Conservation (phyloP, 257 asterid species). For the Ophiorrhiza pumila region DNA sequence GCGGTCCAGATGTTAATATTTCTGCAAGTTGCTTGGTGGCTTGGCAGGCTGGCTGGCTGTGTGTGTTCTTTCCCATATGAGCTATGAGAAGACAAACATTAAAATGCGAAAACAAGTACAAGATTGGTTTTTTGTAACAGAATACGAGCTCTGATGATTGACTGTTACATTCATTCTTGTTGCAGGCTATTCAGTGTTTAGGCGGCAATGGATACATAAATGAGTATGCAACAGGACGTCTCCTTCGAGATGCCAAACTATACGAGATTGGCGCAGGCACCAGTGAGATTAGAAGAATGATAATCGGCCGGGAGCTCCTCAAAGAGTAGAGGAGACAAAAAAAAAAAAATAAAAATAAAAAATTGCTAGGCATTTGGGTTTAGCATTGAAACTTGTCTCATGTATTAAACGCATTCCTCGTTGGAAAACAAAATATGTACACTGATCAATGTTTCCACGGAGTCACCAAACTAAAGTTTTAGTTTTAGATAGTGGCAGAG, state of each 20-base stretch:
- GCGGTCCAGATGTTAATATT: too few relatives aligned
- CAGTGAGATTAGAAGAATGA: conserved; percentile 85
- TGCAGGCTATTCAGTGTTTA: conserved; percentile 92
- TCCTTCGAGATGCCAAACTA: conserved; percentile 87
- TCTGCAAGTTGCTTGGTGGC: too few relatives aligned
- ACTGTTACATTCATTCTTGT: conserved; percentile 12
- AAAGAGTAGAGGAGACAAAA: conserved; percentile 67
- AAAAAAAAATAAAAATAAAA: too few relatives aligned
- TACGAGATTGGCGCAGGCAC: conserved; percentile 99
- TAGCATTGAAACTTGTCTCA: too few relatives aligned
- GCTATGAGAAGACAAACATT: neutral
- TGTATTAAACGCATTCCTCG: too few relatives aligned
- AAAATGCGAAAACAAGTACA: neutral
- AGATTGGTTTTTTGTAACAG: neutral
- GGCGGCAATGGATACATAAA: conserved; percentile 98
- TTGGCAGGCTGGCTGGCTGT: too few relatives aligned
- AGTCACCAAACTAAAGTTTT: too few relatives aligned
- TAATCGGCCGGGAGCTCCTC: conserved; percentile 80
- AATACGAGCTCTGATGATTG: conserved; percentile 3
- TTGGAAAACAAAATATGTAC: too few relatives aligned
- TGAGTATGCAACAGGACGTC: conserved; percentile 93
- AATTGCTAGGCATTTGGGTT: neutral
- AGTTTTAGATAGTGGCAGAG: too few relatives aligned
- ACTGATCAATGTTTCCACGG: neutral
- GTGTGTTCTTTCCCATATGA: too few relatives aligned